Evolutionary conservation across 768 basidiomycete species (phyloP).

Genomic region (Tulasnella sp.): DNA sequence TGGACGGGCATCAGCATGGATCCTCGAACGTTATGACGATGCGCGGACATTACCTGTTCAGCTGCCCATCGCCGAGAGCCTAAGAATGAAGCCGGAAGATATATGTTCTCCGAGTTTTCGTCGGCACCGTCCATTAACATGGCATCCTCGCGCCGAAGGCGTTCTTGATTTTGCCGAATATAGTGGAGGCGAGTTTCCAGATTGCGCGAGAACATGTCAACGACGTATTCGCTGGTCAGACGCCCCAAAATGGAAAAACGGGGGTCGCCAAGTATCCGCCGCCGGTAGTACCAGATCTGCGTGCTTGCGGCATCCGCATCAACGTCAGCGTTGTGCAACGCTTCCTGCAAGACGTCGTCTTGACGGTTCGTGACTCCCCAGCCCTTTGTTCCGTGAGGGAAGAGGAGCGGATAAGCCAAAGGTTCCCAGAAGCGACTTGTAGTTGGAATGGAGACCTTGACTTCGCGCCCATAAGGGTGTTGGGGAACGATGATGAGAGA

Average conservation of each 20-base stretch:
- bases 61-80: slow-evolving; percentile 47
- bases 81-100: slow-evolving; percentile 47
- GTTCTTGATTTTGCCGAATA: slow-evolving; percentile 43
- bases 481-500: background rate
- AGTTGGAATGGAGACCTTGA: slow-evolving; percentile 39
- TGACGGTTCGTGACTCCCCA: slow-evolving; percentile 41
- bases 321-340: too few relatives aligned
- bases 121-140: slow-evolving; percentile 41
- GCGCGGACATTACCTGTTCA: slow-evolving; percentile 42
- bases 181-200: slow-evolving; percentile 44
- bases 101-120: slow-evolving; percentile 42
- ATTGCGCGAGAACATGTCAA: slow-evolving; percentile 49
- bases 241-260: slow-evolving; percentile 47
- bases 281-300: slow-evolving; percentile 47
- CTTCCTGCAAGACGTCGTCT: too few relatives aligned
- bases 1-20: too few relatives aligned
- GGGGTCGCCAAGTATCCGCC: slow-evolving; percentile 43
- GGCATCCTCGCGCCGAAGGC: slow-evolving; percentile 42
- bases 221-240: slow-evolving; percentile 45
- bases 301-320: slow-evolving; percentile 38
- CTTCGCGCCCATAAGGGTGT: background rate
- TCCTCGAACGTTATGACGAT: background rate
- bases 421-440: slow-evolving; percentile 48
- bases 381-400: slow-evolving; percentile 46
- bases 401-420: slow-evolving; percentile 47